These are phyloP conservation scores for Claviceps arundinis DNA, from an alignment of 2,329 filamentous ascomycete species.

Conservation along the genomic window DNA sequence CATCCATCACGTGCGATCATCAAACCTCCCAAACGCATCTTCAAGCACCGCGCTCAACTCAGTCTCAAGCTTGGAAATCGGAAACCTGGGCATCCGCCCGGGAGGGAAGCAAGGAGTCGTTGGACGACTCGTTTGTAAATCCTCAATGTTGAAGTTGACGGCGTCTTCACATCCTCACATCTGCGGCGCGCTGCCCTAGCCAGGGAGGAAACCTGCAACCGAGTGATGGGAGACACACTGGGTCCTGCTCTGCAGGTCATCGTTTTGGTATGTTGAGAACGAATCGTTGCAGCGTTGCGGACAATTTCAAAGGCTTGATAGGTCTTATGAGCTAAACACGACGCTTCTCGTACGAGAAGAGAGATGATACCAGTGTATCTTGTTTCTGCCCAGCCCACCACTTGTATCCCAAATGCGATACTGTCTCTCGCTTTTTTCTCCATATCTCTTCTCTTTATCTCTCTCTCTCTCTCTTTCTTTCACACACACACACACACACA, in stretches of 20 bases:
- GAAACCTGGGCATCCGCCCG: neutral
- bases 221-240: slow-evolving; percentile 14
- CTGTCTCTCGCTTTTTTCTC: neutral
- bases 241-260: slow-evolving; percentile 56
- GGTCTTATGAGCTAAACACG: neutral
- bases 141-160: neutral
- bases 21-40: neutral
- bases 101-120: too few relatives aligned
- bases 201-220: neutral
- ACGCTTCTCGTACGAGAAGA: neutral
- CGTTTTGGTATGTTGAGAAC: slow-evolving; percentile 40
- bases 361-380: too few relatives aligned
- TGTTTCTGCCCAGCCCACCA: neutral
- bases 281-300: neutral
- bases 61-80: neutral
- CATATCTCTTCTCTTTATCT: neutral
- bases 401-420: neutral
- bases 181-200: neutral
- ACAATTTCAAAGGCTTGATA: neutral
- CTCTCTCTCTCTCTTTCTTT: neutral
- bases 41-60: neutral
- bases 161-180: neutral
- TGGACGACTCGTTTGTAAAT: neutral
- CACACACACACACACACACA: neutral
- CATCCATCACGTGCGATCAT: neutral